These are phyloP conservation scores for Pichia ethanolica DNA, from an alignment of 805 yeast genomes.

Conservation along the genomic window DNA sequence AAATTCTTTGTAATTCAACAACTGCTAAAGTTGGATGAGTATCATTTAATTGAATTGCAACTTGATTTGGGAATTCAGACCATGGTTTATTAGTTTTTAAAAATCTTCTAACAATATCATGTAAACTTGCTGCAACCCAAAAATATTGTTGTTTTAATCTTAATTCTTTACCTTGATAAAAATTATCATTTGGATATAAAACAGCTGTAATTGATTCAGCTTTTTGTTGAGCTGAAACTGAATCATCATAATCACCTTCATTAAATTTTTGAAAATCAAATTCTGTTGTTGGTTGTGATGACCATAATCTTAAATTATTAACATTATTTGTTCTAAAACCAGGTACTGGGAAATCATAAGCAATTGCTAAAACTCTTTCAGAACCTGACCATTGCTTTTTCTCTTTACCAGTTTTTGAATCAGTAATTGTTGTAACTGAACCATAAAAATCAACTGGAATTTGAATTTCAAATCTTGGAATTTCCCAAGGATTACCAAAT, in stretches of 20 bases:
- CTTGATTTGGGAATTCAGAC: conserved; percentile 74
- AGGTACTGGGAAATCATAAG: conserved; percentile 88
- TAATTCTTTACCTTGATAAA: conserved; percentile 83
- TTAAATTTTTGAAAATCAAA: conserved; percentile 89
- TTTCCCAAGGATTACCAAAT: conserved; percentile 89
- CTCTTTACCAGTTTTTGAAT: conserved; percentile 45
- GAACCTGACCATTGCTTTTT: conserved; percentile 79
- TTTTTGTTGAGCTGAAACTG: conserved; percentile 75
- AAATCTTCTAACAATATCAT: conserved; percentile 85
- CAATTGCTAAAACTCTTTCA: conserved; percentile 82
- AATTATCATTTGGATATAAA: conserved; percentile 89
- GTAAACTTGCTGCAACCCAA: conserved; percentile 93
- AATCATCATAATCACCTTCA: conserved; percentile 80
- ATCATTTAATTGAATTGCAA: conserved; percentile 90
- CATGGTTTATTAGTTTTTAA: conserved; percentile 72
- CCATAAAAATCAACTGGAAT: conserved; percentile 91
- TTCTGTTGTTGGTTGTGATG: conserved; percentile 82
- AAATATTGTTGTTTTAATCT: conserved; percentile 93
- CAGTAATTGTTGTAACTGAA: conserved; percentile 50
- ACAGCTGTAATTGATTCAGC: conserved; percentile 93
- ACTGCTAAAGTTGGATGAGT: conserved; percentile 92
- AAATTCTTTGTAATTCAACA: conserved; percentile 79
- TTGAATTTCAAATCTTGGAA: conserved; percentile 77
- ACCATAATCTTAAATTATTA: conserved; percentile 86
- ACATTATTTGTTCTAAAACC: conserved; percentile 79